Evolutionary conservation across 2,329 filamentous ascomycete species (phyloP), one percentile per base, ranked within the genome.

Genomic region (Esteya vermicola): DNA sequence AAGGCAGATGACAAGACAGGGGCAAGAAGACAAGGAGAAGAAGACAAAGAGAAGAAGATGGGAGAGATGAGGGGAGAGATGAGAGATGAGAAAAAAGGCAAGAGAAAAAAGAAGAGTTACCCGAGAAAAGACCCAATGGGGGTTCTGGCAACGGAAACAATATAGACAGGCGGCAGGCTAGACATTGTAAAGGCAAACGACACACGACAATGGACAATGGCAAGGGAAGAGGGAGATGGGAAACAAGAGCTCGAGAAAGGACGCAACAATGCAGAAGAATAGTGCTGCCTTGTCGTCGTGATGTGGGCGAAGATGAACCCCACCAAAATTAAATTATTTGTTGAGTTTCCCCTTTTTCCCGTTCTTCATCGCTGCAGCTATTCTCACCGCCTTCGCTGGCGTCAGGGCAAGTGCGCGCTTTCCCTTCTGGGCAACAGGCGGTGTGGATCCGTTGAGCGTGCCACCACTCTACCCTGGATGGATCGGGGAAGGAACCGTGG

Each of bases 71-170:
- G n/a, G n/a, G n/a, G n/a, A n/a, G n/a, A n/a, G n/a, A n/a, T n/a
- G n/a, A n/a, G n/a, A n/a, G n/a, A n/a, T n/a, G n/a, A n/a, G n/a
- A n/a, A n/a, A n/a, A n/a, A n/a, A n/a, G n/a, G n/a, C n/a, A n/a
- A n/a, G n/a, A n/a, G n/a, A n/a, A n/a, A n/a, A n/a, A 33, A 22
- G 36, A 14, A 31, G 23, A 38, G 72, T 60, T 64, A 93, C 85
- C 91, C 91, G 55, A 94, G 75, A 66, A 98, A 98, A 50, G 84
- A 88, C 54, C 91, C 91, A 49, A 94, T 72, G 39, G 91, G 91
- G 49, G 91, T 98, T 63, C 88, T 78, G 55, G 78, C 84, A 48
- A 79, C 81, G 44, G 91, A 91, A 57, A 95, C 86, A 56, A 98
- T 95, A 68, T 98, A 98, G 50, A 98, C 89, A 44, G 86, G 73